Conservation (phyloP, 495 filamentous ascomycete genomes). For the Penicillium paxilli region DNA sequence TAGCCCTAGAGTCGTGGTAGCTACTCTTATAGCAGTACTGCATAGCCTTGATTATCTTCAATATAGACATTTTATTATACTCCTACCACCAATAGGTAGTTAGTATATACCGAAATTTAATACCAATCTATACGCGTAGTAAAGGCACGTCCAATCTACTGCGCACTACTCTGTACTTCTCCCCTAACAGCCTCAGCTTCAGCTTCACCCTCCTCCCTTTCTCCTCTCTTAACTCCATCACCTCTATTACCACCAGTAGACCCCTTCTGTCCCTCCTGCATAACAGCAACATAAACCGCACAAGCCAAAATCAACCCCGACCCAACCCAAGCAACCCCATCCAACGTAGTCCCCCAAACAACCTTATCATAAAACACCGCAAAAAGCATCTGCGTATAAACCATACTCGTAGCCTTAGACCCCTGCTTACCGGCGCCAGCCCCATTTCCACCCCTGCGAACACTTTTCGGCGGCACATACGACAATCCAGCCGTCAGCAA, state of each 20-base stretch:
- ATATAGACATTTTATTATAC: too few species aligned
- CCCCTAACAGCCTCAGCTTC: not conserved
- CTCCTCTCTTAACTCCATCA: not conserved
- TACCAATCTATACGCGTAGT: too few species aligned
- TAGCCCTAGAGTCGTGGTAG: too few species aligned
- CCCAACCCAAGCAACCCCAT: constrained; percentile 65
- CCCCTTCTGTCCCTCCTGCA: constrained; percentile 31
- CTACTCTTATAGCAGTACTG: too few species aligned
- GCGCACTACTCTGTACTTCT: not conserved
- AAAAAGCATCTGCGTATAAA: constrained; percentile 92
- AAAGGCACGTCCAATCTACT: not conserved
- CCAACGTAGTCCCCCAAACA: constrained; percentile 72
- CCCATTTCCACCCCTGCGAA: constrained; percentile 23
- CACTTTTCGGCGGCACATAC: constrained; percentile 50
- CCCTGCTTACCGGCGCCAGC: constrained; percentile 24
- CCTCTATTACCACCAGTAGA: not conserved
- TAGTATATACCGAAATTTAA: too few species aligned
- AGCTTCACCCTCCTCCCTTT: not conserved
- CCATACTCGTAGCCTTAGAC: constrained; percentile 81
- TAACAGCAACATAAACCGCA: constrained; percentile 75
- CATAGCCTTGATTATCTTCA: too few species aligned
- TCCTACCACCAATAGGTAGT: too few species aligned
- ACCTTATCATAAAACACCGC: constrained; percentile 79
- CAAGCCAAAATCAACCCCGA: constrained; percentile 77
- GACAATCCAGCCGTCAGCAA: constrained; percentile 79